These are phyloP conservation scores for Penstemon newberryi DNA, from an alignment of 257 asterid species.

Conservation along the genomic window DNA sequence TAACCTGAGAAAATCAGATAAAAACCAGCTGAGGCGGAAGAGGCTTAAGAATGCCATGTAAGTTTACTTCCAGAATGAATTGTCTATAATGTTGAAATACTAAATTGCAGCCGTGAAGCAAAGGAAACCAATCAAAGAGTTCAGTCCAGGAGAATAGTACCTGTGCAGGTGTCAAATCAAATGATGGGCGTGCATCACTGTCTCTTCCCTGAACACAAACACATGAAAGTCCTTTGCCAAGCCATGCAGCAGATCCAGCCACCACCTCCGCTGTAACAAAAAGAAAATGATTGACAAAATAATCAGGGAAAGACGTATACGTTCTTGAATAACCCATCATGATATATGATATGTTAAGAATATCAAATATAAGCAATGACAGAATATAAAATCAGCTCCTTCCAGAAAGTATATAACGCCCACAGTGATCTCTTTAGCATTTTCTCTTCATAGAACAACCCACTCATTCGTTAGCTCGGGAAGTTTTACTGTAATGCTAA, in stretches of 20 bases:
- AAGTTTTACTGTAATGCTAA: background rate
- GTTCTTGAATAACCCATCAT: conserved; percentile 4
- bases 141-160: conserved; percentile 38
- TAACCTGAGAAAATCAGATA: conserved; percentile 8
- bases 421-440: background rate
- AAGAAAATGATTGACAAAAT: background rate
- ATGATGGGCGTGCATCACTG: conserved; percentile 86
- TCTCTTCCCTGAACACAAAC: conserved; percentile 96
- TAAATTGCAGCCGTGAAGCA: conserved; percentile 11
- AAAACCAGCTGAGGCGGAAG: background rate
- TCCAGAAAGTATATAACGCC: conserved; percentile 11
- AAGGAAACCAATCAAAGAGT: conserved; percentile 4
- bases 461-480: background rate
- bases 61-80: conserved; percentile 17
- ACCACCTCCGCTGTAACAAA: conserved; percentile 71
- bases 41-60: background rate
- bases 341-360: conserved; percentile 17
- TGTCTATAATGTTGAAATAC: conserved; percentile 11
- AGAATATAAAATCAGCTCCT: conserved; percentile 20
- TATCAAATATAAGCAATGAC: background rate
- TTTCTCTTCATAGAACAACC: background rate
- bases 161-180: conserved; percentile 90
- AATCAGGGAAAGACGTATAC: background rate
- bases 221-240: conserved; percentile 94
- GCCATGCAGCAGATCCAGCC: conserved; percentile 99